Percentiles rank a stretch among this genome's conserved stretches.
Conservation (phyloP, 2,329 filamentous ascomycete species). For the Fusarium incarnatum region DNA sequence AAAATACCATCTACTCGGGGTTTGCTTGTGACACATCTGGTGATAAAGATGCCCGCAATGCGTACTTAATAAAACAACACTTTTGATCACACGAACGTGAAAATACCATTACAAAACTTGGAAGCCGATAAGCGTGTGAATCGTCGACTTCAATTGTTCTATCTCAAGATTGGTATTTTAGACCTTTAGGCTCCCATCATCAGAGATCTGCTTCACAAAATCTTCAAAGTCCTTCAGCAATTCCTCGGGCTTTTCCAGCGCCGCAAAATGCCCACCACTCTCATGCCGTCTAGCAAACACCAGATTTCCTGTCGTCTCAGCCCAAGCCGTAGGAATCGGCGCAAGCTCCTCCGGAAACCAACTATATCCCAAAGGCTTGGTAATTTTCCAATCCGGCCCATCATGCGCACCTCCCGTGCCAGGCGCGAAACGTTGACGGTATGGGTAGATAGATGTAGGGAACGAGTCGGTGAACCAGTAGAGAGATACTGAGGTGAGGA, state of each 20-base stretch:
- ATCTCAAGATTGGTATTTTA: accelerated
- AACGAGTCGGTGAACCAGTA: slow-evolving; percentile 13
- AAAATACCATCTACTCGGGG: too few relatives aligned
- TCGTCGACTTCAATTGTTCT: too few relatives aligned
- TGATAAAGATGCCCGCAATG: too few relatives aligned
- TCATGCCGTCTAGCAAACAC: background rate
- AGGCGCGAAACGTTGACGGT: background rate
- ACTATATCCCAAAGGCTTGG: slow-evolving; percentile 12
- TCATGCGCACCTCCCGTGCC: accelerated
- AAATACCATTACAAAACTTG: accelerated
- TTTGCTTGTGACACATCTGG: too few relatives aligned
- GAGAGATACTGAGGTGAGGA: background rate
- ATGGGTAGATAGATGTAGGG: slow-evolving; percentile 1
- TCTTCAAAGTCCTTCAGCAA: slow-evolving; percentile 2
- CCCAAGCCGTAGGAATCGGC: slow-evolving; percentile 8
- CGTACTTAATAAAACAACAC: too few relatives aligned
- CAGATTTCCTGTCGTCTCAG: background rate
- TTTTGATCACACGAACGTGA: too few relatives aligned
- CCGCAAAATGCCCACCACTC: slow-evolving; percentile 5
- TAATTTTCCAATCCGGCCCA: background rate
- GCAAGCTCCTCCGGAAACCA: slow-evolving; percentile 13
- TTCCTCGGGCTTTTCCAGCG: background rate
- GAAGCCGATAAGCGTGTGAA: background rate
- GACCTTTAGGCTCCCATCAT: slow-evolving; percentile 3
- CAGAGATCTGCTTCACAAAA: slow-evolving; percentile 2